Percentiles rank a stretch among this genome's conserved stretches.
phyloP scores from a whole-genome alignment of 805 yeast species.

The Zygotorulaspora sp. region DNA sequence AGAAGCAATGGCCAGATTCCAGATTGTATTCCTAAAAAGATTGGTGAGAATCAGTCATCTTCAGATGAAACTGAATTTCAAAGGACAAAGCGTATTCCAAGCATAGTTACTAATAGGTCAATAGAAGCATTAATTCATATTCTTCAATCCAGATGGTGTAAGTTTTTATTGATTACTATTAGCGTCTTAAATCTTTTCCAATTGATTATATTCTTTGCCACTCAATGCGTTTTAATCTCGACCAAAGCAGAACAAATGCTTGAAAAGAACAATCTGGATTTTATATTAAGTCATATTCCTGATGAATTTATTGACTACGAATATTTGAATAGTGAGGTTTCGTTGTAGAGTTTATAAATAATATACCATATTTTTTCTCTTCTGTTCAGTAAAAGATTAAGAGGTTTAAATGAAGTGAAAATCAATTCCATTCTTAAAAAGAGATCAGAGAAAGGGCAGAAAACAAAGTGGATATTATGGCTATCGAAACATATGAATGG shows the following conservation, averaged over 20 bases:
- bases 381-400: neutral
- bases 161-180: conserved; percentile 2
- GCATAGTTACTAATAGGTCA: too few species aligned
- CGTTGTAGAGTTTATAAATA: conserved; percentile 1
- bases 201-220: conserved; percentile 7
- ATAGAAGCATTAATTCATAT: too few species aligned
- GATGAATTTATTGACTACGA: conserved; percentile 10
- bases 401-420: too few species aligned
- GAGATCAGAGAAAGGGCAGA: neutral
- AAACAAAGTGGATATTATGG: too few species aligned
- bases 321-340: conserved; percentile 3
- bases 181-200: conserved; percentile 9
- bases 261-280: conserved; percentile 5
- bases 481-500: conserved; percentile 17
- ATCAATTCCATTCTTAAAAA: too few species aligned
- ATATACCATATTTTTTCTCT: neutral
- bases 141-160: conserved; percentile 4
- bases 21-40: too few species aligned
- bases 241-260: conserved; percentile 3
- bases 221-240: conserved; percentile 6
- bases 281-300: conserved; percentile 9
- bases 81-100: too few species aligned
- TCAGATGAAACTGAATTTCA: too few species aligned
- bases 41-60: too few species aligned
- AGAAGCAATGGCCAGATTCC: too few species aligned